Evolutionary conservation across 2,329 filamentous ascomycete genomes (phyloP).

Genomic region (Spiromastix sp.): DNA sequence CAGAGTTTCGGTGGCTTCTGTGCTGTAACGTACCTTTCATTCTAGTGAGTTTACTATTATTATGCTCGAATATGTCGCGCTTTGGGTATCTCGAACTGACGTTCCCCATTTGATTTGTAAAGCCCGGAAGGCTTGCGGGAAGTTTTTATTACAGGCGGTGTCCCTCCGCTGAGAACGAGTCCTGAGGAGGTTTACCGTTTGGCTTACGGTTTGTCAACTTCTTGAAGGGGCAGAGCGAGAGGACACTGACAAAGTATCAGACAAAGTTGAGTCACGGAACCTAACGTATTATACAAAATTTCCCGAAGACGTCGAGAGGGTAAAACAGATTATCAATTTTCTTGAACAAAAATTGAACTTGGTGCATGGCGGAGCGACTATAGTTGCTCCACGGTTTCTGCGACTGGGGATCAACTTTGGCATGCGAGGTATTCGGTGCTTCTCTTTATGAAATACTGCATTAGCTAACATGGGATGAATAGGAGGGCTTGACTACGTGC

Average conservation of each 20-base stretch:
- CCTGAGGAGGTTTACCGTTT: conserved; percentile 66
- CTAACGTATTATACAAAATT: conserved; percentile 73
- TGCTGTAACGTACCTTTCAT: conserved; percentile 70
- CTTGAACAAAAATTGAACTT: conserved; percentile 53
- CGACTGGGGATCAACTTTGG: conserved; percentile 72
- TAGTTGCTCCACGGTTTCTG: conserved; percentile 66
- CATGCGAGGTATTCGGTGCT: conserved; percentile 54
- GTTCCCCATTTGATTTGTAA: conserved; percentile 1
- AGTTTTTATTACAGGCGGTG: conserved; percentile 72
- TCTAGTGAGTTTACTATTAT: conserved; percentile 39
- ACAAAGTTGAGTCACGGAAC: conserved; percentile 62
- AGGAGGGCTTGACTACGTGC: conserved; percentile 63
- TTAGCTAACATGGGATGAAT: conserved; percentile 2
- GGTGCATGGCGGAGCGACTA: conserved; percentile 59
- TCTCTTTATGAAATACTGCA: too few relatives aligned
- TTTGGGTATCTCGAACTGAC: not conserved
- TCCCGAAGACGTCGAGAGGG: conserved; percentile 61
- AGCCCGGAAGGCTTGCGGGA: conserved; percentile 68
- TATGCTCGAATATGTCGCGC: not conserved
- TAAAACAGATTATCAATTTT: conserved; percentile 56
- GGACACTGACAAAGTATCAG: conserved; percentile 15
- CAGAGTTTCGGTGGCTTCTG: conserved; percentile 93
- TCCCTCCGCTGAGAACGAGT: conserved; percentile 62
- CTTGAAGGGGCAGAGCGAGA: conserved; percentile 3
- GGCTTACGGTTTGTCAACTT: conserved; percentile 49